These are phyloP conservation scores for Aspergillus pseudoterreus DNA, from an alignment of 2,329 filamentous ascomycete genomes.

Conservation along the genomic window DNA sequence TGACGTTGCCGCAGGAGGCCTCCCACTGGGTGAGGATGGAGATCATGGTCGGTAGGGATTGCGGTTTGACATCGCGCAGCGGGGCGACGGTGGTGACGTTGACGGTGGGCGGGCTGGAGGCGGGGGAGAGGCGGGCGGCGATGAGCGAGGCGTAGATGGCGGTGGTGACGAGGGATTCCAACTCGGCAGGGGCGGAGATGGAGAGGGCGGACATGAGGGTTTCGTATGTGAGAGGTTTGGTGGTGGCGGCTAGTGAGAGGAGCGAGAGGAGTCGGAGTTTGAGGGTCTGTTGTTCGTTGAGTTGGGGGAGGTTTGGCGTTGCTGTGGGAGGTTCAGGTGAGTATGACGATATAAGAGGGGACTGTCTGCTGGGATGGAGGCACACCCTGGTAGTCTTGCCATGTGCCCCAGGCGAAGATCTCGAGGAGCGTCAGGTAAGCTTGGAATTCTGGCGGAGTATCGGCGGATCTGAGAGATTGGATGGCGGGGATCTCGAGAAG, in stretches of 20 bases:
- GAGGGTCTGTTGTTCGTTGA: conserved; percentile 68
- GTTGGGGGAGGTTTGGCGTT: conserved; percentile 60
- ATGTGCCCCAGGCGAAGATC: conserved; percentile 91
- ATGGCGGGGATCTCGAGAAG: conserved; percentile 79
- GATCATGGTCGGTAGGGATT: conserved; percentile 66
- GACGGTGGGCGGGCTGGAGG: conserved; percentile 70
- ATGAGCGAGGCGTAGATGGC: conserved; percentile 85
- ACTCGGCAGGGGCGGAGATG: conserved; percentile 62
- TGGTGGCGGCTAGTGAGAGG: conserved; percentile 70
- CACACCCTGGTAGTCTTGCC: conserved; percentile 67
- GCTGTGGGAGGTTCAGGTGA: conserved; percentile 22
- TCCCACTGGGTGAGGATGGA: conserved; percentile 70
- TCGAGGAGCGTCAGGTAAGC: conserved; percentile 68
- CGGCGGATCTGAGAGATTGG: conserved; percentile 60
- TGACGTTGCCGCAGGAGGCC: conserved; percentile 68
- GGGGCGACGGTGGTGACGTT: conserved; percentile 77
- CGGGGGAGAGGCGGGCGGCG: conserved; percentile 79
- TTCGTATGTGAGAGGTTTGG: conserved; percentile 67
- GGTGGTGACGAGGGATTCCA: conserved; percentile 82
- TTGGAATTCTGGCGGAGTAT: conserved; percentile 58
- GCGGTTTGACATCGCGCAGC: conserved; percentile 77
- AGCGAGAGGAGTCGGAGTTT: conserved; percentile 92
- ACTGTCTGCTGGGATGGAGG: not conserved
- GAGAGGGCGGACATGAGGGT: conserved; percentile 64
- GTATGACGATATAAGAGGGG: not conserved